Evolutionary conservation across 495 filamentous ascomycete genomes (phyloP), one percentile per base, ranked within the genome.

Genomic region (Filosporella fistucella): DNA sequence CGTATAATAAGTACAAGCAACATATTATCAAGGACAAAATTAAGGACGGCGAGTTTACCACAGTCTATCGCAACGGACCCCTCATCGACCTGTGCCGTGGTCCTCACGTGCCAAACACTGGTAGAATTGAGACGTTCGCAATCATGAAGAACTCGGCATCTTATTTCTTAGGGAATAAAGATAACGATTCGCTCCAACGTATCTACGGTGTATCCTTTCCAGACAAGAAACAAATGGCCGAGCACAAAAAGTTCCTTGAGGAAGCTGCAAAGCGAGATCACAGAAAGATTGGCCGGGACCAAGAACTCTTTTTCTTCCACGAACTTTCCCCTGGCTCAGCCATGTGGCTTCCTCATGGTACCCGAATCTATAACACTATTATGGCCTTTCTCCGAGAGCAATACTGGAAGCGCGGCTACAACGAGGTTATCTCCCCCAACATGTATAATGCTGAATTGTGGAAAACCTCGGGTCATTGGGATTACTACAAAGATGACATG

Each of bases 131-230:
- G 73, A 73, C 86, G 8, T 96, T 97, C 67, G 82, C 91, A 56
- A 86, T 98, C 62, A 87, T 94, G 81, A 61, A 88, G 82, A 94
- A 96, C 69, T 95, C 89, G 2, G 88, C 94, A 4, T 94, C 90
- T 13, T 97, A 97, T 63, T 98, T 94, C 77, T 81, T 96, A 12
- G 94, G 94, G 25, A 89, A 96, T 64, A 81, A 89, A 50, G 77
- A 78, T 57, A 94, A 96, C 60, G 93, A 97, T 60, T 93, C 89
- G 7, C 71, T 98, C 23, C 94, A 97, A 64, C 86, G 93, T 49
- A 91, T 98, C 44, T 93, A 96, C 60, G 94, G 91, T 57, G 82
- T 98, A 39, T 94, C 89, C 20, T 98, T 96, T 68, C 94, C 94
- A 0, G 91, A 97, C 62, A 97, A 97, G 76, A 94, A 95, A 72